A percentile compares a stretch with the other conserved stretches of the same genome.
phyloP scores from a whole-genome alignment of 495 filamentous ascomycete species.

The Xylaria intraflava region DNA sequence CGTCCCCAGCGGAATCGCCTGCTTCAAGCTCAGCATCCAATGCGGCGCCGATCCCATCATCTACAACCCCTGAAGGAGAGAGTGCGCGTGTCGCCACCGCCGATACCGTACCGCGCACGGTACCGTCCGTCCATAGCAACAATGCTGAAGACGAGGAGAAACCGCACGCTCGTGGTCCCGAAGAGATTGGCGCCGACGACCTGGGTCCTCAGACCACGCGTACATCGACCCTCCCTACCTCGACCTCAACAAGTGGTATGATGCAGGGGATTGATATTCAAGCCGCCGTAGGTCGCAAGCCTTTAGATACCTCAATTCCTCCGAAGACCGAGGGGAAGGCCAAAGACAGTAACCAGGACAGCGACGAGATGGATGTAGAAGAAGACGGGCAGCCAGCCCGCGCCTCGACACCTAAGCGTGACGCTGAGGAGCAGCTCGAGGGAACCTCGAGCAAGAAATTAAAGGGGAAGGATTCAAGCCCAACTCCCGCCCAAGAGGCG shows the following conservation, averaged over 20 bases:
- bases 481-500: not conserved
- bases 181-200: constrained; percentile 78
- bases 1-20: constrained; percentile 12
- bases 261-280: constrained; percentile 49
- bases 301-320: constrained; percentile 2
- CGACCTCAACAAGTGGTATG: constrained; percentile 22
- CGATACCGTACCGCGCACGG: constrained; percentile 1
- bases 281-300: constrained; percentile 45
- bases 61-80: constrained; percentile 21
- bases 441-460: constrained; percentile 29
- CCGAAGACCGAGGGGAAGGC: constrained; percentile 8
- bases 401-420: constrained; percentile 34
- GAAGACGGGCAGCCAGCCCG: not conserved
- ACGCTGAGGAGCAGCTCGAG: constrained; percentile 39
- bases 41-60: constrained; percentile 15
- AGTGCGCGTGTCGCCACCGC: constrained; percentile 6
- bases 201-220: constrained; percentile 63
- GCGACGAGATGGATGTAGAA: constrained; percentile 6
- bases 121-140: constrained; percentile 23
- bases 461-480: constrained; percentile 24
- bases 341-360: constrained; percentile 9
- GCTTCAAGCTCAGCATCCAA: constrained; percentile 19
- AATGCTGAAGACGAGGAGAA: constrained; percentile 52
- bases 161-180: constrained; percentile 76
- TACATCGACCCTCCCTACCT: not conserved